phyloP scores from a whole-genome alignment of 345 rosid genomes.

The Moricandia moricandioides region DNA sequence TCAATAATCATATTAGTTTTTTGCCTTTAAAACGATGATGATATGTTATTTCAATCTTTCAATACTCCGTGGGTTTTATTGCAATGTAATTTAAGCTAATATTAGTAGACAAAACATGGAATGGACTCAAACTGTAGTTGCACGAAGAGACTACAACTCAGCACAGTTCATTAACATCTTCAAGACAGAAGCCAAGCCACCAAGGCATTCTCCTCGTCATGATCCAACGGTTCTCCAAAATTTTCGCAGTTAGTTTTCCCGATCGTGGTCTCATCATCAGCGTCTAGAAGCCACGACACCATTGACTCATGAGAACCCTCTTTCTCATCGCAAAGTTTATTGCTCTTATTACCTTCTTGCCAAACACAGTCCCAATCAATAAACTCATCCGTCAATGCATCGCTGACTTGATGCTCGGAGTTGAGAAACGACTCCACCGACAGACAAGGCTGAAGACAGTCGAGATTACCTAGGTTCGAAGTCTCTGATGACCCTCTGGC shows the following conservation, averaged over 20 bases:
- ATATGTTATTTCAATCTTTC: not conserved
- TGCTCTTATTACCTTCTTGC: slow-evolving; percentile 22
- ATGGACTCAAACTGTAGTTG: not conserved
- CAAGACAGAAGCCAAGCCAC: slow-evolving; percentile 55
- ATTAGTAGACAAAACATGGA: not conserved
- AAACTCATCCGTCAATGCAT: slow-evolving; percentile 15
- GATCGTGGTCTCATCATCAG: slow-evolving; percentile 24
- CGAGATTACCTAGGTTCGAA: slow-evolving; percentile 8
- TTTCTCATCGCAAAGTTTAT: slow-evolving; percentile 15
- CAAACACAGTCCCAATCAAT: slow-evolving; percentile 42
- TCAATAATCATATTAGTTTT: not conserved
- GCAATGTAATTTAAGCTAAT: not conserved
- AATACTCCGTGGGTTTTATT: not conserved
- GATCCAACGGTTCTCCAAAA: slow-evolving; percentile 20
- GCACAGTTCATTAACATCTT: not conserved
- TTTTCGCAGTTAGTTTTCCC: slow-evolving; percentile 11
- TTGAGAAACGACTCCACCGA: slow-evolving; percentile 22
- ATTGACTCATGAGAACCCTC: slow-evolving; percentile 19
- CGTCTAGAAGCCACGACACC: slow-evolving; percentile 39
- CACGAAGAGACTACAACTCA: not conserved
- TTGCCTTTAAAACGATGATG: not conserved
- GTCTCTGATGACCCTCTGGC: not conserved
- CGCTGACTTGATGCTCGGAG: slow-evolving; percentile 18
- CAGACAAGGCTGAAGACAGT: slow-evolving; percentile 14
- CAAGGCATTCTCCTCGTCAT: slow-evolving; percentile 36